Evolutionary conservation across 371 early-diverging fungal species (phyloP).

Genomic region (Syncephalis plumigaleata): DNA sequence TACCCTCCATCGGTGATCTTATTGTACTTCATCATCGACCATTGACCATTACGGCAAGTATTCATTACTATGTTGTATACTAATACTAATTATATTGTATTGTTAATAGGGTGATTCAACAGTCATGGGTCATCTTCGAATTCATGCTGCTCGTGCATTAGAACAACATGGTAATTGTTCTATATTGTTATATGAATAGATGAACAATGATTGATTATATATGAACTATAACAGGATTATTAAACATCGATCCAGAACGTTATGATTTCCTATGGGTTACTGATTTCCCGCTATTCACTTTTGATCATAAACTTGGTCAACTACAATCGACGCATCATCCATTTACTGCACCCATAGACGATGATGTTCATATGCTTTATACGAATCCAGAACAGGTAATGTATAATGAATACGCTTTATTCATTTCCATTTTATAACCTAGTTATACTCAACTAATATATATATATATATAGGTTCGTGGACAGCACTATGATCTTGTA

Average conservation of each 20-base stretch:
- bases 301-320: constrained; percentile 20
- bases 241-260: constrained; percentile 21
- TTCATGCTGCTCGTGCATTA: constrained; percentile 32
- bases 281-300: constrained; percentile 76
- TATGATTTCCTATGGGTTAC: constrained; percentile 76
- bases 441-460: too few species aligned
- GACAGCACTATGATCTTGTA: constrained; percentile 81
- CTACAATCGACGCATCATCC: constrained; percentile 72
- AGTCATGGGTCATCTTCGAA: constrained; percentile 48
- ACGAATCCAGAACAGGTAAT: constrained; percentile 33
- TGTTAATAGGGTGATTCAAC: constrained; percentile 54
- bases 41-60: neutral
- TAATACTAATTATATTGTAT: neutral
- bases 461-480: constrained; percentile 42
- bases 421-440: too few species aligned
- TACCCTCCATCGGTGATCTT: neutral
- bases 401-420: too few species aligned
- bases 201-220: neutral
- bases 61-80: neutral
- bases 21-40: neutral
- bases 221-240: constrained; percentile 10
- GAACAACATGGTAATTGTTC: constrained; percentile 24
- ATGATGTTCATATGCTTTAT: constrained; percentile 40
- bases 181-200: neutral
- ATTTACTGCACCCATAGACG: constrained; percentile 67